Conservation (phyloP, 2,329 filamentous ascomycete species). For the Torrubiellomyces zombiae region DNA sequence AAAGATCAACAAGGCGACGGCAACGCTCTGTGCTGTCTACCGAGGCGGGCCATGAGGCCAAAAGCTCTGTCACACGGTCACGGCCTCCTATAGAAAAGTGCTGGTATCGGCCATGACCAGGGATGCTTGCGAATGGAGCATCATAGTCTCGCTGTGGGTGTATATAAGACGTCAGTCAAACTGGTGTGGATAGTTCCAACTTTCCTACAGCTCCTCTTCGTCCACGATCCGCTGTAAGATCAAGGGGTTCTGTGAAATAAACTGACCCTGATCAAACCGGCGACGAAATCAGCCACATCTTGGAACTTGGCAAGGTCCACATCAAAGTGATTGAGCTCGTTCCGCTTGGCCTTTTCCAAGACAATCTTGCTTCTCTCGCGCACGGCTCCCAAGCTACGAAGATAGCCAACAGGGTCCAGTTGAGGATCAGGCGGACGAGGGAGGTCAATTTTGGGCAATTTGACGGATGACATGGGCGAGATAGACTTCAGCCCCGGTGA, state of each 20-base stretch:
- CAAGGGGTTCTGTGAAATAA: too few species aligned
- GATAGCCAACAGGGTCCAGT: slow-evolving; percentile 75
- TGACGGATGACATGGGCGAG: slow-evolving; percentile 32
- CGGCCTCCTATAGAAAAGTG: slow-evolving; percentile 69
- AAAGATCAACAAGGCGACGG: slow-evolving; percentile 60
- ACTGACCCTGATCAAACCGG: slow-evolving; percentile 83
- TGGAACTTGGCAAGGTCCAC: slow-evolving; percentile 74
- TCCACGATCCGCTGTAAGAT: too few species aligned
- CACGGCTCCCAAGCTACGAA: slow-evolving; percentile 78
- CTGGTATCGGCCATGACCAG: slow-evolving; percentile 73
- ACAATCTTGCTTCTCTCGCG: slow-evolving; percentile 62
- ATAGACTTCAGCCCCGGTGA: slow-evolving; percentile 28
- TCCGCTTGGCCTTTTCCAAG: slow-evolving; percentile 58
- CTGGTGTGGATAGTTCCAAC: background rate
- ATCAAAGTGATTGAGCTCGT: slow-evolving; percentile 71
- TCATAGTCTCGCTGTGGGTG: slow-evolving; percentile 35
- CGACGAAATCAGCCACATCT: slow-evolving; percentile 72
- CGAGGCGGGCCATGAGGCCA: slow-evolving; percentile 50
- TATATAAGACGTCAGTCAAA: too few species aligned
- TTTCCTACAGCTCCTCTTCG: too few species aligned
- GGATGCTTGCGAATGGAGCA: slow-evolving; percentile 46
- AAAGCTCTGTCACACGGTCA: slow-evolving; percentile 54
- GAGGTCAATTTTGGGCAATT: slow-evolving; percentile 60
- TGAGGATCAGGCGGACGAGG: slow-evolving; percentile 75
- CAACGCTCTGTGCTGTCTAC: slow-evolving; percentile 60